phyloP scores from a whole-genome alignment of 257 asterid species.

The Hygrophila difformis region DNA sequence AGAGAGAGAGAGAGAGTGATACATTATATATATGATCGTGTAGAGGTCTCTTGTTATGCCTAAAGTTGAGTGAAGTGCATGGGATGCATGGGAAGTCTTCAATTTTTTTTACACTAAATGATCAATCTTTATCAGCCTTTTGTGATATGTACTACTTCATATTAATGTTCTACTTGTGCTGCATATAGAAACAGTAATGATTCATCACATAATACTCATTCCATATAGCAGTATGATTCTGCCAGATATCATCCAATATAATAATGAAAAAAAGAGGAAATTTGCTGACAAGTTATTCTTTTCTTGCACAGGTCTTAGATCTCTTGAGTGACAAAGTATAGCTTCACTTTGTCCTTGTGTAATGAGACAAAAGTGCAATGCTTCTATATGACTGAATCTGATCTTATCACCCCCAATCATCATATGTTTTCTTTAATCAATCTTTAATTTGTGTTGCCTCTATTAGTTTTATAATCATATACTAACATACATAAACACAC shows the following conservation, averaged over 20 bases:
- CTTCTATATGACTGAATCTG: slow-evolving; percentile 45
- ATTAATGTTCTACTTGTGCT: not conserved
- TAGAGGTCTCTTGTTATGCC: not conserved
- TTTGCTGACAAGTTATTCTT: slow-evolving; percentile 58
- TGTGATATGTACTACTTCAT: slow-evolving; percentile 6
- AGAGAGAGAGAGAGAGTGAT: too few relatives aligned
- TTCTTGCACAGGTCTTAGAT: slow-evolving; percentile 66
- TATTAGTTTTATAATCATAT: slow-evolving; percentile 14
- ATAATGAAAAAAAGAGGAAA: slow-evolving; percentile 15
- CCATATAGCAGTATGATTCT: slow-evolving; percentile 12
- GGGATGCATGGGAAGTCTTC: slow-evolving; percentile 49
- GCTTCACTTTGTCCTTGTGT: slow-evolving; percentile 59
- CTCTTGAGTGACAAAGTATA: slow-evolving; percentile 53
- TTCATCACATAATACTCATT: too few relatives aligned
- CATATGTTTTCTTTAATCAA: slow-evolving; percentile 6
- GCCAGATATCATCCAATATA: not conserved
- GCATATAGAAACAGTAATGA: too few relatives aligned
- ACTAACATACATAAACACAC: too few relatives aligned
- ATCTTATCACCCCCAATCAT: slow-evolving; percentile 27
- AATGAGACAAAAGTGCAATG: slow-evolving; percentile 73
- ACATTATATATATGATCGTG: not conserved
- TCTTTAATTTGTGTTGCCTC: not conserved
- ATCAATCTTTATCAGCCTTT: slow-evolving; percentile 26
- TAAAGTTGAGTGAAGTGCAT: slow-evolving; percentile 38
- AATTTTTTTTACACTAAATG: slow-evolving; percentile 41